Evolutionary conservation across 192 early-diverging fungal species (phyloP).

Genomic region (Coemansia sp.): DNA sequence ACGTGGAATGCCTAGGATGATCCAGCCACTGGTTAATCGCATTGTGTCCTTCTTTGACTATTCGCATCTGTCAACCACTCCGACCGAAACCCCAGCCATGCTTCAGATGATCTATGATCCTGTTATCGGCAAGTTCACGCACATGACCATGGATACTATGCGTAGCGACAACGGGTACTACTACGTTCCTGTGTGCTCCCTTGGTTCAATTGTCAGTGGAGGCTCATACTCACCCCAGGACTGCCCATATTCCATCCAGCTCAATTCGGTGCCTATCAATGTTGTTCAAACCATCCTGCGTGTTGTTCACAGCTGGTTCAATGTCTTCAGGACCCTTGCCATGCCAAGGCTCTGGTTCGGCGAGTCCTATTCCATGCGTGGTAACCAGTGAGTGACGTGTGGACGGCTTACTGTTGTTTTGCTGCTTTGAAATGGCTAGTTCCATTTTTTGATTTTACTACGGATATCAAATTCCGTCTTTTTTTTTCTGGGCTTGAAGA

Average conservation of each 20-base stretch:
- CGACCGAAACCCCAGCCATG: constrained; percentile 14
- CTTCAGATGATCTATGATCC: constrained; percentile 20
- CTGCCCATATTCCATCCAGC: constrained; percentile 3
- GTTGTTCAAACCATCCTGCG: constrained; percentile 1
- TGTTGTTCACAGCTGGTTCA: constrained; percentile 2
- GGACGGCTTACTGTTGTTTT: background rate
- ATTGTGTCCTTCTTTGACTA: constrained; percentile 23
- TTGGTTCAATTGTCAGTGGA: constrained; percentile 15
- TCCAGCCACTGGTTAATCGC: constrained; percentile 12
- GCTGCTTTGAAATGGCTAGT: background rate
- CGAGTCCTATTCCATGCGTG: background rate
- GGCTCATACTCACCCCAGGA: background rate
- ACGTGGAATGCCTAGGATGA: constrained; percentile 1
- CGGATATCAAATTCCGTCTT: background rate
- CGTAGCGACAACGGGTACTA: constrained; percentile 23
- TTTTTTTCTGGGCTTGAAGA: background rate
- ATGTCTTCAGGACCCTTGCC: background rate
- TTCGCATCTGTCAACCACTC: constrained; percentile 9
- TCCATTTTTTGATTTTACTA: background rate
- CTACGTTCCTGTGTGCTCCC: constrained; percentile 31
- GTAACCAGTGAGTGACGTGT: background rate
- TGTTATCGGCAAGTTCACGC: constrained; percentile 24
- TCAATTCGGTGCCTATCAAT: constrained; percentile 14
- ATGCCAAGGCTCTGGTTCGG: constrained; percentile 5
- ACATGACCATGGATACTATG: constrained; percentile 15